Conservation (phyloP, 306 rosid genomes). For the Ormosia semicastrata region DNA sequence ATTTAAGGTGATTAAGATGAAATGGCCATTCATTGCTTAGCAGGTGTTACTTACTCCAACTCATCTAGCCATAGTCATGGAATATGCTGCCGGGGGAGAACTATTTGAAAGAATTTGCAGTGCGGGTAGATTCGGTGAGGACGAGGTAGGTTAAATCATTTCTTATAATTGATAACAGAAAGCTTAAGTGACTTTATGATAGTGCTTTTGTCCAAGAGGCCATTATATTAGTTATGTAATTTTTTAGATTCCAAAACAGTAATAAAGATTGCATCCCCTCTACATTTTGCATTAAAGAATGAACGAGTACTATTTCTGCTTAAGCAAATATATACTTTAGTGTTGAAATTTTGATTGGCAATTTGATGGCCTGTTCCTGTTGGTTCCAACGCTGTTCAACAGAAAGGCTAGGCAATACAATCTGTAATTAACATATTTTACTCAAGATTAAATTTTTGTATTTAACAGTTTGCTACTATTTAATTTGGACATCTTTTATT, state of each 20-base stretch:
- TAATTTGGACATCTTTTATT: background rate
- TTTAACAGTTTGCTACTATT: background rate
- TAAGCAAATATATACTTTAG: background rate
- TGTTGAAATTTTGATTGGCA: constrained; percentile 25
- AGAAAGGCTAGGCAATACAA: background rate
- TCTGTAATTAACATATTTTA: background rate
- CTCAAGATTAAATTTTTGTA: background rate
- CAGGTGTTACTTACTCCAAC: constrained; percentile 86
- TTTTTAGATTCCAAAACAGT: constrained; percentile 22
- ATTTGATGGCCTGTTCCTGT: background rate
- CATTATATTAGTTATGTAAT: constrained; percentile 25
- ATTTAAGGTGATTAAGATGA: background rate
- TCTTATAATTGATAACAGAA: background rate
- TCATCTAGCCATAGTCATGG: constrained; percentile 94
- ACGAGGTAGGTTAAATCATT: constrained; percentile 61
- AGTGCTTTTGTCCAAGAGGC: constrained; percentile 35
- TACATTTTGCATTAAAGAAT: constrained; percentile 18
- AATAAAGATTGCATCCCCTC: background rate
- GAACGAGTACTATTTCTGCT: background rate
- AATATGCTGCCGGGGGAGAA: constrained; percentile 97
- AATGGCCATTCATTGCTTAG: background rate
- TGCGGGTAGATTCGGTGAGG: constrained; percentile 97
- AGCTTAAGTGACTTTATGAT: constrained; percentile 21
- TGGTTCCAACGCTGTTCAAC: background rate
- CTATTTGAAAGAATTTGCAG: constrained; percentile 89